A percentile compares a stretch with the other conserved stretches of the same genome.
Evolutionary conservation across 1,284 basidiomycete genomes (phyloP).

Genomic region (Ustilago vetiveriae): DNA sequence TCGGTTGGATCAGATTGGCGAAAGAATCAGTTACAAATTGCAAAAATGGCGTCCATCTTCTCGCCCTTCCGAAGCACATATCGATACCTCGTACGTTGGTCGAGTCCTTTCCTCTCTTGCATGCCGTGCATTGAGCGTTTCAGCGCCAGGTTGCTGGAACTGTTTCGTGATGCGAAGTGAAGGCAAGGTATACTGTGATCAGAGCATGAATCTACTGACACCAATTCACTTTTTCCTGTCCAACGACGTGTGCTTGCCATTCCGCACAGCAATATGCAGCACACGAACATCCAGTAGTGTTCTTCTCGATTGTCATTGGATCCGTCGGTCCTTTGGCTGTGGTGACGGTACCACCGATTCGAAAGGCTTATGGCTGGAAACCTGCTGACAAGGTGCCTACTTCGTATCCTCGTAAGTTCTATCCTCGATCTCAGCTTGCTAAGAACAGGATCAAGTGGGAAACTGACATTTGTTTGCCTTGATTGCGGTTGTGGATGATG

Average conservation of each 20-base stretch:
- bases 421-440: not conserved
- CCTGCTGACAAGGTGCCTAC: conserved; percentile 80
- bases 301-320: conserved; percentile 84
- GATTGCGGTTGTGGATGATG: too few relatives aligned
- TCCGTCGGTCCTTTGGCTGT: conserved; percentile 75
- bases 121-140: too few relatives aligned
- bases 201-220: too few relatives aligned
- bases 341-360: conserved; percentile 80
- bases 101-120: conserved; percentile 7
- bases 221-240: too few relatives aligned
- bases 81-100: conserved; percentile 62
- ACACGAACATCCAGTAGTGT: conserved; percentile 90
- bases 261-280: conserved; percentile 78
- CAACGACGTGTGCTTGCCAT: too few relatives aligned
- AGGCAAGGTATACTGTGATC: too few relatives aligned
- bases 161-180: too few relatives aligned
- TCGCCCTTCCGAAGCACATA: conserved; percentile 59
- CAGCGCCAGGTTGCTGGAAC: too few relatives aligned
- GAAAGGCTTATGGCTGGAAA: conserved; percentile 77
- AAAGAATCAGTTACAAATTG: too few relatives aligned
- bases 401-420: conserved; percentile 81
- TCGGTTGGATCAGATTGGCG: too few relatives aligned
- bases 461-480: not conserved
- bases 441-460: too few relatives aligned
- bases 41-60: conserved; percentile 52